phyloP scores from a whole-genome alignment of 805 yeast species.

The Saturnispora halmiae region DNA sequence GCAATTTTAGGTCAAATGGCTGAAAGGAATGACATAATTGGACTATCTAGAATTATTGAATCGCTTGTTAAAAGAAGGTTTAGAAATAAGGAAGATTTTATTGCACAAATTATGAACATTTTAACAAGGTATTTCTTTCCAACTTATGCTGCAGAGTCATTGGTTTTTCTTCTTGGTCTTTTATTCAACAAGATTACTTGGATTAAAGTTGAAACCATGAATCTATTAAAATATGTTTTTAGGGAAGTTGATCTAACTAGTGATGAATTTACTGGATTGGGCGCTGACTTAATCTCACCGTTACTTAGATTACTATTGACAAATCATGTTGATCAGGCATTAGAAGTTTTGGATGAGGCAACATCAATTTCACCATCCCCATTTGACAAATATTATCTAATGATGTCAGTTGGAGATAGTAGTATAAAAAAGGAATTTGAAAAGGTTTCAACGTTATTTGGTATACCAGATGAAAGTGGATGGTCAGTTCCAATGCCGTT shows the following conservation, averaged over 20 bases:
- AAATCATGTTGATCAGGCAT: constrained; percentile 79
- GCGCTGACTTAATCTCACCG: constrained; percentile 93
- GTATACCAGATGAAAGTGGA: constrained; percentile 90
- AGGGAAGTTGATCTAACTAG: constrained; percentile 69
- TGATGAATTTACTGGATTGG: constrained; percentile 78
- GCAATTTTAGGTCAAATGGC: constrained; percentile 55
- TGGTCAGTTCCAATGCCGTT: constrained; percentile 98
- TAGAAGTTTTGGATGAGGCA: constrained; percentile 83
- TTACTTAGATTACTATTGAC: constrained; percentile 69
- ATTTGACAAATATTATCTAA: constrained; percentile 80
- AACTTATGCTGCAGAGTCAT: constrained; percentile 58
- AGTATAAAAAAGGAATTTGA: constrained; percentile 74
- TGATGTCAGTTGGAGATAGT: constrained; percentile 84
- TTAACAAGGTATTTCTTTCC: constrained; percentile 66
- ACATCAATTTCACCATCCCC: constrained; percentile 81
- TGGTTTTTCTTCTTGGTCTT: constrained; percentile 69
- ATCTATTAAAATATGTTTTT: constrained; percentile 60
- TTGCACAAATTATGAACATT: constrained; percentile 68
- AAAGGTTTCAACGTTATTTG: constrained; percentile 81
- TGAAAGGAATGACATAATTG: constrained; percentile 40
- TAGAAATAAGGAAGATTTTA: constrained; percentile 83
- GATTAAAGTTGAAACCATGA: constrained; percentile 77
- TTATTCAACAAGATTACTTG: constrained; percentile 68
- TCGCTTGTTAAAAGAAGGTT: constrained; percentile 74
- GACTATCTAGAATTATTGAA: constrained; percentile 58